Percentiles rank a stretch among this genome's conserved stretches.
phyloP scores from a whole-genome alignment of 129 eudicot species.

The Chrysanthemum makinoi region DNA sequence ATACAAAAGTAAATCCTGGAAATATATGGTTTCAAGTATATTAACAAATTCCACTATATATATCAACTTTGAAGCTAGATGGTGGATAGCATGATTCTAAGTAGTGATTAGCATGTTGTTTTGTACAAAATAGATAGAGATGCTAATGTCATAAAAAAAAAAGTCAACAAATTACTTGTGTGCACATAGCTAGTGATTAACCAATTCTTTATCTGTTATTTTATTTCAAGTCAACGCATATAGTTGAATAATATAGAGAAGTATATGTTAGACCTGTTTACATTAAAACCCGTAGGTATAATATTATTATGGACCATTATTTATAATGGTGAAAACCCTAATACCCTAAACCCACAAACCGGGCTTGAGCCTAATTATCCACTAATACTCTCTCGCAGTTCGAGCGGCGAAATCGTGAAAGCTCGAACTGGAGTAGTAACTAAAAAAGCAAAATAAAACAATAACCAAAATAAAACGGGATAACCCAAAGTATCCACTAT shows the following conservation, averaged over 20 bases:
- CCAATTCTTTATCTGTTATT: neutral
- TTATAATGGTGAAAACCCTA: too few relatives aligned
- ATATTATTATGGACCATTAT: too few relatives aligned
- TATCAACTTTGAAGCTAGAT: neutral
- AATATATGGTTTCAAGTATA: neutral
- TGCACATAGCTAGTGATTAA: slow-evolving; percentile 19
- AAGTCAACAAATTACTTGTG: slow-evolving; percentile 22
- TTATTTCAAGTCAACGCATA: neutral
- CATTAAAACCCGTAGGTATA: too few relatives aligned
- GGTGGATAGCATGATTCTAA: slow-evolving; percentile 32
- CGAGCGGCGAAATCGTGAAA: too few relatives aligned
- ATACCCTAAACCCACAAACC: too few relatives aligned
- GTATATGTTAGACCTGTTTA: too few relatives aligned
- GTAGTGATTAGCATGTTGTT: slow-evolving; percentile 32
- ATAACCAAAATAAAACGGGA: too few relatives aligned
- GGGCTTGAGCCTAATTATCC: too few relatives aligned
- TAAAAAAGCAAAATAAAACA: too few relatives aligned
- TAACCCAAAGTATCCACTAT: too few relatives aligned
- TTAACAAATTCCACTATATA: slow-evolving; percentile 6
- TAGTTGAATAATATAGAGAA: neutral
- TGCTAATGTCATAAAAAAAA: slow-evolving; percentile 4
- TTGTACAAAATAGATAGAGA: neutral
- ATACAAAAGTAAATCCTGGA: neutral
- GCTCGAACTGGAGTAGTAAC: too few relatives aligned
- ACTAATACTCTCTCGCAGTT: too few relatives aligned